Percentiles rank a stretch among this genome's conserved stretches.
Conservation (phyloP, 2,329 filamentous ascomycete species). For the Myrmaecium sp. region DNA sequence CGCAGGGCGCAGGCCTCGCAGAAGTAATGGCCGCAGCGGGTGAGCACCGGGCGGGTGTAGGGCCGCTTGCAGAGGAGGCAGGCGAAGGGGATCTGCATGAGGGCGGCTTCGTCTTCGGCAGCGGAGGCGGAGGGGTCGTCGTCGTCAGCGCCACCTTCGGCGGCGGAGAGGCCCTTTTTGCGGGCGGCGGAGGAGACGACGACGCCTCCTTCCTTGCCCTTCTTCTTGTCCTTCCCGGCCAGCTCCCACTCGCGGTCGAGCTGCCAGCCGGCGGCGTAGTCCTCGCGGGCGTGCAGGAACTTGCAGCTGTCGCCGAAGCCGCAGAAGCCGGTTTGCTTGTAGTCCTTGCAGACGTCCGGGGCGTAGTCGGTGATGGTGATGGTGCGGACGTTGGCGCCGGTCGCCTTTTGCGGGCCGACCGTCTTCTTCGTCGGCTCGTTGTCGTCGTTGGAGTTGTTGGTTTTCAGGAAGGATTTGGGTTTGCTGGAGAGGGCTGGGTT, state of each 20-base stretch:
- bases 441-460: too few species aligned
- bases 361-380: slow-evolving; percentile 83
- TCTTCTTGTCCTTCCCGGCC: slow-evolving; percentile 46
- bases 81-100: slow-evolving; percentile 75
- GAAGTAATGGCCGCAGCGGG: slow-evolving; percentile 90
- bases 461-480: neutral
- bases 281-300: slow-evolving; percentile 58
- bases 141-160: slow-evolving; percentile 22
- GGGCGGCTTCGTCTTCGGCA: slow-evolving; percentile 41
- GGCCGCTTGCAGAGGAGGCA: slow-evolving; percentile 71
- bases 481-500: too few species aligned
- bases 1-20: slow-evolving; percentile 80
- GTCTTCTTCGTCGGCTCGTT: slow-evolving; percentile 48
- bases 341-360: slow-evolving; percentile 91
- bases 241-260: slow-evolving; percentile 89
- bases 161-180: too few species aligned
- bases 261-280: slow-evolving; percentile 87
- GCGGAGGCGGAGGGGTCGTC: too few species aligned
- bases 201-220: slow-evolving; percentile 29
- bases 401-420: slow-evolving; percentile 74
- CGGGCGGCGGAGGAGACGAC: slow-evolving; percentile 42
- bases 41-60: slow-evolving; percentile 69
- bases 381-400: slow-evolving; percentile 67
- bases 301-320: slow-evolving; percentile 70
- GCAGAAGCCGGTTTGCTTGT: slow-evolving; percentile 52